Evolutionary conservation across 345 rosid species (phyloP), one percentile per base, ranked within the genome.

Genomic region (Eucalyptus lansdowneana): DNA sequence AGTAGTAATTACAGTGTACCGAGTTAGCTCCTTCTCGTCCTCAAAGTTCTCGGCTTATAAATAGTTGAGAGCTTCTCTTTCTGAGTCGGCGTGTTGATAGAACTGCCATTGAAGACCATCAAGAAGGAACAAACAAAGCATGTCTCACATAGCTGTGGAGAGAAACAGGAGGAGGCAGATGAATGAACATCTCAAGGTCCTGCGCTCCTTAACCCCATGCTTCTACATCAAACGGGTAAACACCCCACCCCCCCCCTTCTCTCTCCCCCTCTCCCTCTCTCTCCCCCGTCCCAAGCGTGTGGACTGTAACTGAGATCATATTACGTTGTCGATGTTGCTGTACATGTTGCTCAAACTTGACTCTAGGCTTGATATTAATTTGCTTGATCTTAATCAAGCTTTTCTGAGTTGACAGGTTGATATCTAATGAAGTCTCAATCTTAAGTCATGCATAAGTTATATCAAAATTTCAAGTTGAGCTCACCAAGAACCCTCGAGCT

Each of bases 151-250:
- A 89, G 95, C 97, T 25, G 97, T 97, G 85, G 99, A 97, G 92
- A 94, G 99, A 88, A 97, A 97, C 92, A 94, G 99, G 91, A 97
- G 99, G 92, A 95, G 94, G 86, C 99, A 96, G 93, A 97, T 97
- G 98, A 96, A 97, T 85, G 99, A 97, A 37, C 95, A 97, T 90
- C 98, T 97, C 95, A 96, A 94, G 90, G 94, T 96, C 54, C 92
- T 97, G 90, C 96, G 98, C 69, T 96, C 99, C 89, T 90, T 97
- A 87, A 97, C 99, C 88, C 99, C 99, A 87, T 95, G 94, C 91
- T 96, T 96, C 95, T 97, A 97, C 88, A 95, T 97, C 94, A 96
- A 95, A 94, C 93, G 97, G 96, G 99, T 97, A 95, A 54, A 9
- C 19, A 19, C 50, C 50, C 51, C 51, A 34, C 16, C 16, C 5